Base-by-base conservation (phyloP, 768 basidiomycete species). In the Rhodotorula kratochvilovae region DNA sequence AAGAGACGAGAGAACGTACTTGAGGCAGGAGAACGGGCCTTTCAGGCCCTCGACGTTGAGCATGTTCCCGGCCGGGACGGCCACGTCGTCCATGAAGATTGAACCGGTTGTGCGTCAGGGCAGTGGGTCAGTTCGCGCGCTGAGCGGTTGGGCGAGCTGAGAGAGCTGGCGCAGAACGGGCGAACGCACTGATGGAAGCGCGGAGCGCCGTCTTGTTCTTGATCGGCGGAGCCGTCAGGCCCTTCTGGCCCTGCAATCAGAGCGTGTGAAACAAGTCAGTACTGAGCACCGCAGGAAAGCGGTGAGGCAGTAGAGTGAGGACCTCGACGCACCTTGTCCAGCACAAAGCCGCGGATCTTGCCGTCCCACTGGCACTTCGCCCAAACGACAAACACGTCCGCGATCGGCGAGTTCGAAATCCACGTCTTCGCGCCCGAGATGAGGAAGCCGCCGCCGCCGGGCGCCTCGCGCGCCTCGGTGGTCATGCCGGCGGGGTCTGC, bases 401-500 rank as follows among this genome's bases (percentile, higher is more conserved):
- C 69, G 51, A 77, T 65, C 13, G 78, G 78, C 19, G 73, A 68
- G 78, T 96, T 96, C 23, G 92, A 87, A 78, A 98, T 98, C 95
- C 95, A 98, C 0, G 92, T 98, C 84, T 98, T 98, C 81, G 90
- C 90, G 62, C 95, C 95, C 73, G 87, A 90, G 63, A 98, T 78
- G 35, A 90, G 81, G 80, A 88, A 97, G 8, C 92, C 92, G n/a
- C 68, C 70, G 21, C 92, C 91, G 64, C 89, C 89, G 13, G 80
- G 79, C 0, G 84, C 84, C 80, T 96, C 91, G 71, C 86, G 87
- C 19, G 92, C 95, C 36, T 85, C 88, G 2, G 95, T 96, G 78
- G 94, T 91, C 95, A 98, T 97, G n/a, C 89, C 87, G n/a, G 88
- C 89, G 25, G 94, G 94, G 77, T 98, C 95, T 50, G 71, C 16